Evolutionary conservation across 192 early-diverging fungal genomes (phyloP), one percentile per base, ranked within the genome.

Genomic region (Gonapodya prolifera): DNA sequence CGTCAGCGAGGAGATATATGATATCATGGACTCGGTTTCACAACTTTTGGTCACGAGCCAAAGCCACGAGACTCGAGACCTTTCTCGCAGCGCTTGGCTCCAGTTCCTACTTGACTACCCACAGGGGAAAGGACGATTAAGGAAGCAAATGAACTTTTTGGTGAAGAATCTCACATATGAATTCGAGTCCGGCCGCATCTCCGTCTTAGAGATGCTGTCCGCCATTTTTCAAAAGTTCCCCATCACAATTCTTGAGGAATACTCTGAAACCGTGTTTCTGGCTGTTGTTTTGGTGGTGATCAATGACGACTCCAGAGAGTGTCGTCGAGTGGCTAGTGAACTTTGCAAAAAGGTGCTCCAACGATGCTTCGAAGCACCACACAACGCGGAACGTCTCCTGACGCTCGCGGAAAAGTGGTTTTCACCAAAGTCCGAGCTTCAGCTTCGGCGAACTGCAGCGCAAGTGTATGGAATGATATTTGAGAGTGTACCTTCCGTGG

Each of bases 51-150:
- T 99, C 35, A 94, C 95, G 0, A 92, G 90, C 70, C 96, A 97
- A 83, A 84, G 85, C 16, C 82, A 79, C 1, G 87, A 92, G 70
- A 87, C 93, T 31, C 91, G 96, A 35, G 93, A 97, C 77, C 84
- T 92, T 61, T 96, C 94, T 73, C 92, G 96, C 2, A 84, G 89
- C 35, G 88, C 90, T 1, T 91, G 91, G 80, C 89, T 96, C 77
- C 92, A 93, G 77, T 99, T 99, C 86, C 83, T 99, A 76, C 85
- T 98, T 80, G 92, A 97, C 78, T 99, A 98, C 82, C 98, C 98
- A 35, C 92, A 96, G 81, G 94, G 96, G 35, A 86, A 89, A 45
- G 85, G 85, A 0, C 87, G 95, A 70, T 82, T 99, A 30, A 83
- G 86, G 76, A 94, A 92, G 78, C 92, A 94, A 78, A 92, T 98